Evolutionary conservation across 2,329 filamentous ascomycete species (phyloP).

Genomic region (Parascedosporium putredinis): DNA sequence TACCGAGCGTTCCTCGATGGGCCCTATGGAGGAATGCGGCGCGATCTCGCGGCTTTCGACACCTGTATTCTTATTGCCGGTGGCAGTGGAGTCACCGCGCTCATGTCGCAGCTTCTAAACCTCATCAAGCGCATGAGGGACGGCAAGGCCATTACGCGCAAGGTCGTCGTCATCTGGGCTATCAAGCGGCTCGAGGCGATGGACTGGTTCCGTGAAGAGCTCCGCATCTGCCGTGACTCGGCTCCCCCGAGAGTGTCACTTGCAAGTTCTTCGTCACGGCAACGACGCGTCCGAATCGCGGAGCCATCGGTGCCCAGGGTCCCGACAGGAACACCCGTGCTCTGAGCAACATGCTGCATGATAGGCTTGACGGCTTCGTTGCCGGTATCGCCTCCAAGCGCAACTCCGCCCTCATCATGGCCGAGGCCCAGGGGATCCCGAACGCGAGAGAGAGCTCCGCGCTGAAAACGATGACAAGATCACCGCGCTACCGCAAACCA

Average conservation of each 20-base stretch:
- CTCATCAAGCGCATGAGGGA: constrained; percentile 96
- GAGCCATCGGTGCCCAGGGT: constrained; percentile 14
- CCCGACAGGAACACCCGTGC: constrained; percentile 33
- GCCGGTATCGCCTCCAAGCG: constrained; percentile 79
- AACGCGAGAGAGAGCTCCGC: constrained; percentile 69
- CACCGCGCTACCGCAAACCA: constrained; percentile 64
- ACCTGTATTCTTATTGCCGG: constrained; percentile 89
- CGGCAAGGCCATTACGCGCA: constrained; percentile 84
- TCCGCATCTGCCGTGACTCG: constrained; percentile 81
- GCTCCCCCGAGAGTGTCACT: constrained; percentile 78
- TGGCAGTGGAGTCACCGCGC: constrained; percentile 86
- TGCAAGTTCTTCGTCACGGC: constrained; percentile 94
- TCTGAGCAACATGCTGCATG: constrained; percentile 67
- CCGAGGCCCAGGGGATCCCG: constrained; percentile 71
- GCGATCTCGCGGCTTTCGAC: constrained; percentile 83
- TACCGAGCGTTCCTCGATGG: constrained; percentile 90
- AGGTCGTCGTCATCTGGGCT: constrained; percentile 88
- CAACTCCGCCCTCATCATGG: constrained; percentile 71
- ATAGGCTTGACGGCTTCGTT: constrained; percentile 79
- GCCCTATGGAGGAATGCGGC: constrained; percentile 88
- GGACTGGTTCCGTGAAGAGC: constrained; percentile 95
- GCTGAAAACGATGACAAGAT: constrained; percentile 78
- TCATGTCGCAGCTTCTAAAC: constrained; percentile 83
- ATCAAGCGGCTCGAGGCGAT: constrained; percentile 84
- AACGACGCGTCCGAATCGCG: constrained; percentile 41